Evolutionary conservation across 1,284 basidiomycete genomes (phyloP).

Genomic region (Sanguinoderma infundibulare): DNA sequence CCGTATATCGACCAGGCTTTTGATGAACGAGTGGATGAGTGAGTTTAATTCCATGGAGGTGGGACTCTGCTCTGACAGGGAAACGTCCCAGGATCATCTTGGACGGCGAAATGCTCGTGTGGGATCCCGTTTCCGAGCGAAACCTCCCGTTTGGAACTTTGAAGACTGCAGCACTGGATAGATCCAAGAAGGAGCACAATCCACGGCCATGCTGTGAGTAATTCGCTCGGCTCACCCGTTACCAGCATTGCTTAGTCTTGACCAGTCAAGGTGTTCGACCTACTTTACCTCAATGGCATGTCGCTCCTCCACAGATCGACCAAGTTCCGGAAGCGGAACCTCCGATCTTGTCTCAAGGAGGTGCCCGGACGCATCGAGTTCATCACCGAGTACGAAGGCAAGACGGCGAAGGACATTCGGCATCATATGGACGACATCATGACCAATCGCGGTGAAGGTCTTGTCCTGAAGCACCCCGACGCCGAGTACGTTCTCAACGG

Average conservation of each 20-base stretch:
- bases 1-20: constrained; percentile 82
- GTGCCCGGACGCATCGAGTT: constrained; percentile 83
- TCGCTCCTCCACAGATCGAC: constrained; percentile 68
- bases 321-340: constrained; percentile 71
- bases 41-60: constrained; percentile 34
- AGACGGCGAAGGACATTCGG: constrained; percentile 80
- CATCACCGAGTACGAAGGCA: constrained; percentile 71
- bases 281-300: constrained; percentile 83
- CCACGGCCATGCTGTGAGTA: constrained; percentile 88
- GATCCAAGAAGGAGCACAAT: constrained; percentile 67
- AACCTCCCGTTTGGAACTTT: constrained; percentile 91
- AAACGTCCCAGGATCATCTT: constrained; percentile 72
- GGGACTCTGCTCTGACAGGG: constrained; percentile 2
- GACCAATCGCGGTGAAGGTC: constrained; percentile 84
- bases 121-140: constrained; percentile 87
- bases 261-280: constrained; percentile 92
- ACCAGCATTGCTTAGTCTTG: not conserved
- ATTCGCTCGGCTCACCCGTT: not conserved
- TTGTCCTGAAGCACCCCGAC: constrained; percentile 87
- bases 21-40: constrained; percentile 80
- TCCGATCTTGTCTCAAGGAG: constrained; percentile 63
- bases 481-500: constrained; percentile 85
- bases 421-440: constrained; percentile 81
- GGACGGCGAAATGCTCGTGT: constrained; percentile 97
- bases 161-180: constrained; percentile 87